Percentiles rank a stretch among this genome's conserved stretches.
These are phyloP conservation scores for Solanum arcanum DNA, from an alignment of 257 asterid genomes.

Conservation along the genomic window DNA sequence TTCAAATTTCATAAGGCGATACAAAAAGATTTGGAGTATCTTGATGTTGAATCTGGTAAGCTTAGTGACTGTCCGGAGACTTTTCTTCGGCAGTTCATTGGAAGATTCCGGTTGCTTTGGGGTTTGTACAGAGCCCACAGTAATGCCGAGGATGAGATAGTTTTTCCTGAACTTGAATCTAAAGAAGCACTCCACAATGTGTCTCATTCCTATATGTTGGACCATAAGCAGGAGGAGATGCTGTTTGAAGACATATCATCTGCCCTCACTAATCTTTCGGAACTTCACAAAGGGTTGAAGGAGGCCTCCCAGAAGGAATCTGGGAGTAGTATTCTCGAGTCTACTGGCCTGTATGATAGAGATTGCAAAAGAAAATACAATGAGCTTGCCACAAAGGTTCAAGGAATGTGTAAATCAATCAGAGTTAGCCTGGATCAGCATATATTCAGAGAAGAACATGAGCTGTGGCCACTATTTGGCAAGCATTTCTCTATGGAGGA, in stretches of 20 bases:
- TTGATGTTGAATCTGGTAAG: constrained; percentile 39
- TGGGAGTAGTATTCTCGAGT: not conserved
- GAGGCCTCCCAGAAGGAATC: not conserved
- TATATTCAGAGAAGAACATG: constrained; percentile 40
- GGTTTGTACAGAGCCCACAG: constrained; percentile 42
- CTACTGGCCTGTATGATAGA: not conserved
- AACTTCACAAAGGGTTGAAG: constrained; percentile 16
- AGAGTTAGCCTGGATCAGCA: constrained; percentile 40
- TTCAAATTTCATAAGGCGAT: constrained; percentile 41
- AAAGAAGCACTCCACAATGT: constrained; percentile 38
- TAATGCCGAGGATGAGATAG: constrained; percentile 39
- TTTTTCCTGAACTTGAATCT: constrained; percentile 42
- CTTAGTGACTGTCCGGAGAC: constrained; percentile 23
- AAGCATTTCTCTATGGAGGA: constrained; percentile 36
- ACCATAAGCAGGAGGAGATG: constrained; percentile 43
- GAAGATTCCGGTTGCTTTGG: constrained; percentile 34
- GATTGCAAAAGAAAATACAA: constrained; percentile 14
- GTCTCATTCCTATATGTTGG: constrained; percentile 35
- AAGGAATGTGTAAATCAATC: constrained; percentile 41
- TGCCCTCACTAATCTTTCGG: constrained; percentile 26
- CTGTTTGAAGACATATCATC: constrained; percentile 25
- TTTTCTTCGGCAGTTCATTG: constrained; percentile 31
- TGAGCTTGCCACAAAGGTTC: constrained; percentile 36
- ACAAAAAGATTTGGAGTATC: constrained; percentile 38
- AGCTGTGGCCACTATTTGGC: constrained; percentile 37